Percentiles rank a stretch among this genome's conserved stretches.
Conservation (phyloP, 805 yeast species). For the Barnettozyma sucrosica region DNA sequence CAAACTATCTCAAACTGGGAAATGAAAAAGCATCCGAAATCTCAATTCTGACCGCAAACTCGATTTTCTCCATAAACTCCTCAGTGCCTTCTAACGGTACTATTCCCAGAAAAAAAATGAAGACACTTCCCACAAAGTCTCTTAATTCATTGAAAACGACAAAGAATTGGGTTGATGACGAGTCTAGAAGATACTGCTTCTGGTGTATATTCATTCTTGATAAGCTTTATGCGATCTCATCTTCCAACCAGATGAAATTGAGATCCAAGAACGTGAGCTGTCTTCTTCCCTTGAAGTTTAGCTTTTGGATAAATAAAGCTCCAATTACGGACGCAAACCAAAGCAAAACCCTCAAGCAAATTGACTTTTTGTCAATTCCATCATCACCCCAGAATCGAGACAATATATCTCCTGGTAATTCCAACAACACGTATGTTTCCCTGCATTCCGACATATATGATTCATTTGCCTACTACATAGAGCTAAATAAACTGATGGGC, state of each 20-base stretch:
- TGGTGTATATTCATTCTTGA: slow-evolving; percentile 24
- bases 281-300: slow-evolving; percentile 16
- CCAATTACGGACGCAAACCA: slow-evolving; percentile 1
- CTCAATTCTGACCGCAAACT: slow-evolving; percentile 2
- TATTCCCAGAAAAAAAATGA: not conserved
- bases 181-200: slow-evolving; percentile 23
- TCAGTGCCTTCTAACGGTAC: not conserved
- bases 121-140: not conserved
- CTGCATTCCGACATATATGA: slow-evolving; percentile 12
- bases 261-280: slow-evolving; percentile 15
- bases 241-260: slow-evolving; percentile 23
- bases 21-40: slow-evolving; percentile 12
- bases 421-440: not conserved
- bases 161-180: slow-evolving; percentile 23
- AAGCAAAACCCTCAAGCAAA: slow-evolving; percentile 4
- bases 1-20: slow-evolving; percentile 20
- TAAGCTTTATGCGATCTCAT: slow-evolving; percentile 21
- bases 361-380: not conserved
- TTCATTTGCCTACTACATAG: slow-evolving; percentile 21
- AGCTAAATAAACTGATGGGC: slow-evolving; percentile 20
- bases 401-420: not conserved
- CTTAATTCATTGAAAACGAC: slow-evolving; percentile 17
- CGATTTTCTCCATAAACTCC: not conserved
- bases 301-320: slow-evolving; percentile 13
- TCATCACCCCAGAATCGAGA: not conserved